Evolutionary conservation across 306 rosid species (phyloP), one percentile per base, ranked within the genome.

Genomic region (Vachellia pachyceras): DNA sequence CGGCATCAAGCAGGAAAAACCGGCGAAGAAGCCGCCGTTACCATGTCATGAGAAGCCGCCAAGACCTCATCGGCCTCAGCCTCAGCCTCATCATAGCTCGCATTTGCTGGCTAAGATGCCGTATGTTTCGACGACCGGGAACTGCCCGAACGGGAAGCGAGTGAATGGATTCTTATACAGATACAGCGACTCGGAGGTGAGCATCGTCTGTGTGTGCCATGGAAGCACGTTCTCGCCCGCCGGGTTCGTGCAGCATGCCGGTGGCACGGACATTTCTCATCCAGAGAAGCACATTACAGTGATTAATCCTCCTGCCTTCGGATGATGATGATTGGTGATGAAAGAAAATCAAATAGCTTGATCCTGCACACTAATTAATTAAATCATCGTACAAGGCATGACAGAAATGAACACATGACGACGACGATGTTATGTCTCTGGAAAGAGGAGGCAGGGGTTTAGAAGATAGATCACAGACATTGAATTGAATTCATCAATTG

Each of bases 201-300:
- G 90, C 82, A 94, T 94, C 17, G 87, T 94, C 22, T 94, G 98
- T 69, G 94, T 85, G 70, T 94, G 98, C 86, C 97, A 94, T 88
- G 97, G 98, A 86, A 87, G 86, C 88, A 84, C 90, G 41, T 90
- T 94, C 84, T 84, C 94, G 7, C 98, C 98, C 5, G 91, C 92
- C 3, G 97, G 85, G 82, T 94, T 94, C 79, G 97, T 94, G 86
- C 90, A 90, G 88, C 98, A 94, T 86, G 98, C 96, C 4, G 98
- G 98, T 15, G 92, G 94, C 61, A 90, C 89, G 1, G 96, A 88
- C 54, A 77, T 86, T 15, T 75, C 94, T 0, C 82, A 88, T 37
- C 98, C 98, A 25, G 78, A 92, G 3, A 90, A 82, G 75, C 95
- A 94, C 65, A 94, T 92, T 6, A 92, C 91, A 1, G 95, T 94